Percentiles rank a stretch among this genome's conserved stretches.
These are phyloP conservation scores for Ophiostoma ips DNA, from an alignment of 2,329 filamentous ascomycete species.

Conservation along the genomic window DNA sequence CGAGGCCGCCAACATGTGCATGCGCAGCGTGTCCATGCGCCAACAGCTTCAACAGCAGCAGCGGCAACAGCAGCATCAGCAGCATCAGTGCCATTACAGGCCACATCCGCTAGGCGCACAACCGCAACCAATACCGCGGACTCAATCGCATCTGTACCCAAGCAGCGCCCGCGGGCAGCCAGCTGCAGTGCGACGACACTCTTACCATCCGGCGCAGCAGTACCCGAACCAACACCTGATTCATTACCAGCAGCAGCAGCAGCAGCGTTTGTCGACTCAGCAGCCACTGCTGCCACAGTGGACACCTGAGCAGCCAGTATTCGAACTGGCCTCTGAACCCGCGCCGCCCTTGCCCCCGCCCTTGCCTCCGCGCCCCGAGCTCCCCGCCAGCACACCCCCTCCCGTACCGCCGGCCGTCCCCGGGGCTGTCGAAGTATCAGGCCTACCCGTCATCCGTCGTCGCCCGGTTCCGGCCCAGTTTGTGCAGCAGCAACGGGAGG, in stretches of 20 bases:
- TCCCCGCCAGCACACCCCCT: background rate
- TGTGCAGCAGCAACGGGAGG: slow-evolving; percentile 1
- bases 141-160: background rate
- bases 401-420: background rate
- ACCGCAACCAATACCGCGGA: background rate
- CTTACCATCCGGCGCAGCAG: background rate
- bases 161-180: background rate
- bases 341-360: background rate
- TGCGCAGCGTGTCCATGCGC: slow-evolving; percentile 1
- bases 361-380: background rate
- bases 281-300: background rate
- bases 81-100: background rate
- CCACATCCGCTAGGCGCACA: background rate
- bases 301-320: background rate
- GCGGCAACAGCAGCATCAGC: slow-evolving; percentile 6
- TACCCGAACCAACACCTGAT: background rate
- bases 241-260: background rate
- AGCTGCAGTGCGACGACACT: background rate
- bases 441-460: slow-evolving; percentile 6
- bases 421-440: background rate
- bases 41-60: slow-evolving; percentile 2
- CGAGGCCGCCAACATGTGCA: slow-evolving; percentile 34
- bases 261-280: background rate
- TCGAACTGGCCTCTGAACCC: slow-evolving; percentile 2
- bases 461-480: slow-evolving; percentile 6